phyloP scores from a whole-genome alignment of 768 basidiomycete species.

The Ramaria sp. region DNA sequence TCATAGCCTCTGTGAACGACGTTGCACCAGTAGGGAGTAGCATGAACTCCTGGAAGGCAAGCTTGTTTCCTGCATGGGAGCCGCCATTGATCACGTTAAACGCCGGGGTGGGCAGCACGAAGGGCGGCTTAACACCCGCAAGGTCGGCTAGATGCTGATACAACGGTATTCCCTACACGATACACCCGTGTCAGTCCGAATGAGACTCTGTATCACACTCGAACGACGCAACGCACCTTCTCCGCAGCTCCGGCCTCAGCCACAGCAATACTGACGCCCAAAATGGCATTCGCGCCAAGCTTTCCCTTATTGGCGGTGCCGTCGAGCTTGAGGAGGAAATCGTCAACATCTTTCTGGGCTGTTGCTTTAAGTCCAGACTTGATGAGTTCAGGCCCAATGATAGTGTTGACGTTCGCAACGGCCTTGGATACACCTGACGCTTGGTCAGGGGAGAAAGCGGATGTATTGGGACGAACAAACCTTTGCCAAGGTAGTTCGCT shows the following conservation, averaged over 20 bases:
- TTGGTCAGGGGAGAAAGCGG: neutral
- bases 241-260: conserved; percentile 89
- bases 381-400: conserved; percentile 84
- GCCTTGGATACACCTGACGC: conserved; percentile 81
- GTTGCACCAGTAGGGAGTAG: conserved; percentile 89
- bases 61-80: conserved; percentile 98
- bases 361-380: conserved; percentile 75
- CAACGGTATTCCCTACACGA: conserved; percentile 61
- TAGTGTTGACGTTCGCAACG: conserved; percentile 85
- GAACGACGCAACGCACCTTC: conserved; percentile 34
- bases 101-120: conserved; percentile 81
- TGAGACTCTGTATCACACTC: neutral
- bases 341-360: conserved; percentile 90
- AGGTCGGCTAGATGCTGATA: conserved; percentile 96
- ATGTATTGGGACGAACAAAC: conserved; percentile 28
- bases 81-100: conserved; percentile 99
- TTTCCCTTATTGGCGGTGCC: conserved; percentile 98
- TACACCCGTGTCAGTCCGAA: neutral
- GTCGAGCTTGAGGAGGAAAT: conserved; percentile 96
- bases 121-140: conserved; percentile 90
- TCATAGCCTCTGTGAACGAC: conserved; percentile 93
- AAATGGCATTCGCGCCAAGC: conserved; percentile 97
- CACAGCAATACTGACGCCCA: conserved; percentile 95
- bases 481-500: conserved; percentile 88
- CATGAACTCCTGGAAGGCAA: conserved; percentile 99